Percentiles rank a stretch among this genome's conserved stretches.
These are phyloP conservation scores for Gymnopilus junonius DNA, from an alignment of 768 basidiomycete species.

Conservation along the genomic window DNA sequence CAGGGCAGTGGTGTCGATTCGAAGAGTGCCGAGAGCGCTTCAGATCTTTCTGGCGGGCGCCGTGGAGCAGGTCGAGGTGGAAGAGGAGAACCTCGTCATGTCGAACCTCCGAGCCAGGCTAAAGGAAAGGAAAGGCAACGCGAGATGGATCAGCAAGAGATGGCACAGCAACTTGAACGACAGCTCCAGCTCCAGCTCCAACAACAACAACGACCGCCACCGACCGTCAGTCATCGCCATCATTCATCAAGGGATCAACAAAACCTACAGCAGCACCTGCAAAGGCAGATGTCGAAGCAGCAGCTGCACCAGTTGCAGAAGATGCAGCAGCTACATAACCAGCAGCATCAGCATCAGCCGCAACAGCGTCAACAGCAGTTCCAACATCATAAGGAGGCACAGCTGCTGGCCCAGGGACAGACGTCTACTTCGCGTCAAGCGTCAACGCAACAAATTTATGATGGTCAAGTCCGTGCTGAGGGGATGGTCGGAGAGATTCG, in stretches of 20 bases:
- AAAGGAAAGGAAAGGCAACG: conserved; percentile 22
- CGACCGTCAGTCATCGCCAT: neutral
- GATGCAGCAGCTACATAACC: conserved; percentile 20
- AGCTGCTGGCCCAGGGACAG: conserved; percentile 11
- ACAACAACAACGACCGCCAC: conserved; percentile 16
- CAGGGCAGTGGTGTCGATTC: conserved; percentile 39
- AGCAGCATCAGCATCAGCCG: conserved; percentile 10
- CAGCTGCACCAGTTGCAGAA: conserved; percentile 22
- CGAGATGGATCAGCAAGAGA: conserved; percentile 2
- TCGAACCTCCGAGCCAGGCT: neutral
- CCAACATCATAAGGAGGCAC: conserved; percentile 11
- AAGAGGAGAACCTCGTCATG: conserved; percentile 8
- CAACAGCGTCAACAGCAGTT: conserved; percentile 12
- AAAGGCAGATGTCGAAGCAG: conserved; percentile 17
- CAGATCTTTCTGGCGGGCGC: conserved; percentile 27
- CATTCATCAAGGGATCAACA: neutral
- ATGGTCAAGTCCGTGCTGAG: neutral
- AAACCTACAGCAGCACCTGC: conserved; percentile 9
- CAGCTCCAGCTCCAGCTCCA: conserved; percentile 11
- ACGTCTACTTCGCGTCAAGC: neutral
- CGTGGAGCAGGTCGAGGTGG: conserved; percentile 5
- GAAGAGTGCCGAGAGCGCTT: conserved; percentile 42
- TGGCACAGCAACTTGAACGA: conserved; percentile 6
- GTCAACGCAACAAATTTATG: conserved; percentile 3
- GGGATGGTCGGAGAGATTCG: neutral